Conservation (phyloP, 805 yeast genomes). For the Wickerhamomyces sydowiorum region DNA sequence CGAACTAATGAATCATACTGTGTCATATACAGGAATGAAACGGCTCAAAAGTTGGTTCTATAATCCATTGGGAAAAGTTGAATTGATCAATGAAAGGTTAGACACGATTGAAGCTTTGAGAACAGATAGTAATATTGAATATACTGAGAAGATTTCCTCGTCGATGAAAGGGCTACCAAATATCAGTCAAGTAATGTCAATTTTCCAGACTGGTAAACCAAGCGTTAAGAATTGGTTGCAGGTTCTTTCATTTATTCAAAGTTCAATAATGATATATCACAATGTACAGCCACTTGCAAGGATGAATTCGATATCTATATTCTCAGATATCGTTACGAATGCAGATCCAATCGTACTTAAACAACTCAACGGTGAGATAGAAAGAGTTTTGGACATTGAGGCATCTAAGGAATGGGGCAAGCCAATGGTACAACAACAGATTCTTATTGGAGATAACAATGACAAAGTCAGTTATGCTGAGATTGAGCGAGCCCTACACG, state of each 20-base stretch:
- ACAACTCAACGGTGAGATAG: conserved; percentile 14
- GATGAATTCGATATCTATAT: conserved; percentile 4
- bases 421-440: not conserved
- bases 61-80: conserved; percentile 27
- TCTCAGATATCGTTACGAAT: conserved; percentile 9
- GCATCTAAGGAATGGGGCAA: conserved; percentile 23
- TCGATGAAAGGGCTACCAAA: conserved; percentile 25
- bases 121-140: conserved; percentile 12
- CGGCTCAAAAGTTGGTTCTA: conserved; percentile 28
- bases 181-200: conserved; percentile 19
- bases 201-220: conserved; percentile 5
- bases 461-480: conserved; percentile 24
- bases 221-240: conserved; percentile 1
- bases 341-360: conserved; percentile 9
- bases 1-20: conserved; percentile 20
- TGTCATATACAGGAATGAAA: conserved; percentile 25
- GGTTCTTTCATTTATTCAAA: not conserved
- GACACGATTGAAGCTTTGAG: conserved; percentile 23
- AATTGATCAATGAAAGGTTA: conserved; percentile 24
- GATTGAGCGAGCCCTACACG: conserved; percentile 27
- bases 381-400: conserved; percentile 31
- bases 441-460: conserved; percentile 16
- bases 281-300: too few relatives aligned
- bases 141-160: conserved; percentile 16
- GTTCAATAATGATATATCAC: too few relatives aligned